These are phyloP conservation scores for Saksenaea vasiformis DNA, from an alignment of 371 early-diverging fungal species.

Conservation along the genomic window DNA sequence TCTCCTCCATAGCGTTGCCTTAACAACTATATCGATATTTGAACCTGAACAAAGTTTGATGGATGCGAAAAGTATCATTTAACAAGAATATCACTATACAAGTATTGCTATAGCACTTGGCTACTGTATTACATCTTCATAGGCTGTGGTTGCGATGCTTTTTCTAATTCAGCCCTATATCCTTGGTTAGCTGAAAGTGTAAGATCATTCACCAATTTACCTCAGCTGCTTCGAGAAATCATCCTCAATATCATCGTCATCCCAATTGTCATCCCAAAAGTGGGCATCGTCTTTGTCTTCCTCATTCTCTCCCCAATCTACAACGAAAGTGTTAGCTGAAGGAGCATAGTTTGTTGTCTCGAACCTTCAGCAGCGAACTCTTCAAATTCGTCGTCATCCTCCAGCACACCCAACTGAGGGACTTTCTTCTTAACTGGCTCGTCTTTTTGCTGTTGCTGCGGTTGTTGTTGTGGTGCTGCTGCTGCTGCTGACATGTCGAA, in stretches of 20 bases:
- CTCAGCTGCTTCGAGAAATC: conserved; percentile 88
- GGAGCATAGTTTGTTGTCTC: background rate
- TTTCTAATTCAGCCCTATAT: background rate
- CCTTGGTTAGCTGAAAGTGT: background rate
- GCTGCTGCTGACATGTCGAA: conserved; percentile 9
- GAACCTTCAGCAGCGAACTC: conserved; percentile 87
- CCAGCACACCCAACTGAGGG: conserved; percentile 69
- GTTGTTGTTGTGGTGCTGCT: conserved; percentile 30
- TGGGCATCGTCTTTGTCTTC: conserved; percentile 76
- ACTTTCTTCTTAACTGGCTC: conserved; percentile 34
- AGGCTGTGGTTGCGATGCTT: background rate
- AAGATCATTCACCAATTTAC: conserved; percentile 33
- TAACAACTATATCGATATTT: too few relatives aligned
- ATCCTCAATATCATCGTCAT: conserved; percentile 89
- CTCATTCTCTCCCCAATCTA: conserved; percentile 85
- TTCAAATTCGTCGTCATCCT: conserved; percentile 94
- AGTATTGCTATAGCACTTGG: too few relatives aligned
- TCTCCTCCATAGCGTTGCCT: too few relatives aligned
- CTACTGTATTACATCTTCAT: background rate
- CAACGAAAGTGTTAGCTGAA: background rate
- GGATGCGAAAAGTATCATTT: too few relatives aligned
- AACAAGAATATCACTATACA: too few relatives aligned
- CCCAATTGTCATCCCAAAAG: conserved; percentile 92
- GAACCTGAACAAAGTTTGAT: too few relatives aligned
- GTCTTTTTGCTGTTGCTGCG: conserved; percentile 28